Conservation (phyloP, 2,329 filamentous ascomycete species). For the Xylariaceae sp. region DNA sequence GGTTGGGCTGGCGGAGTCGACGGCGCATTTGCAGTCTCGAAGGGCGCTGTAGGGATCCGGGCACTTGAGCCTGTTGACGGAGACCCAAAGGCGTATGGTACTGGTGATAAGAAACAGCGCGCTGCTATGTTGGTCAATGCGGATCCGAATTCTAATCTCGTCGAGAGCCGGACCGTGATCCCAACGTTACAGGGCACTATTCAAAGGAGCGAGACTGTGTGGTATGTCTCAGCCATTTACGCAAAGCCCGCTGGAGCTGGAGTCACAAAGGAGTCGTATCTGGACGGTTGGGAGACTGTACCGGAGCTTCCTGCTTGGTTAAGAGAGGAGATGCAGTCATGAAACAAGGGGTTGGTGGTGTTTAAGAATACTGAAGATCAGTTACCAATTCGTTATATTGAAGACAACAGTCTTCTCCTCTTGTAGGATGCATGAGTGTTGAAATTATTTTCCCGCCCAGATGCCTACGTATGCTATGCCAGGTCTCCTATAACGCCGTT, state of each 20-base stretch:
- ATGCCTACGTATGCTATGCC: background rate
- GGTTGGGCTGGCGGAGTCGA: conserved; percentile 49
- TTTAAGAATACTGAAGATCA: background rate
- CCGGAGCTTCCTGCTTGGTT: conserved; percentile 62
- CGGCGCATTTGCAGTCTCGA: conserved; percentile 57
- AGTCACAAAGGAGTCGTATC: conserved; percentile 51
- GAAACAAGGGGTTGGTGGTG: background rate
- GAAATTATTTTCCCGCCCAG: conserved; percentile 1
- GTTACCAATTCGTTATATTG: no score
- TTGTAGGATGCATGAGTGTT: background rate
- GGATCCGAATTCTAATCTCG: conserved; percentile 75
- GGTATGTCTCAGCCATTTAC: conserved; percentile 71
- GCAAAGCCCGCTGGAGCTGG: conserved; percentile 60
- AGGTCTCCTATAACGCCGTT: conserved; percentile 5
- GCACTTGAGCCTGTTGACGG: conserved; percentile 43
- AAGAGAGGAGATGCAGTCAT: conserved; percentile 44
- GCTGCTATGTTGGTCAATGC: conserved; percentile 67
- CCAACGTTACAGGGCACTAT: conserved; percentile 66
- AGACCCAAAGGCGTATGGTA: background rate
- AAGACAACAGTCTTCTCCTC: background rate
- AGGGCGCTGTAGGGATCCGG: conserved; percentile 56
- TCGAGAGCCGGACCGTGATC: conserved; percentile 69
- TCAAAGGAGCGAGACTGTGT: conserved; percentile 53
- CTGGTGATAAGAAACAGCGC: conserved; percentile 41
- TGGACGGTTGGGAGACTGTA: conserved; percentile 58